Conservation (phyloP, 352 stramenopile genomes). For the Globisporangium nunn region DNA sequence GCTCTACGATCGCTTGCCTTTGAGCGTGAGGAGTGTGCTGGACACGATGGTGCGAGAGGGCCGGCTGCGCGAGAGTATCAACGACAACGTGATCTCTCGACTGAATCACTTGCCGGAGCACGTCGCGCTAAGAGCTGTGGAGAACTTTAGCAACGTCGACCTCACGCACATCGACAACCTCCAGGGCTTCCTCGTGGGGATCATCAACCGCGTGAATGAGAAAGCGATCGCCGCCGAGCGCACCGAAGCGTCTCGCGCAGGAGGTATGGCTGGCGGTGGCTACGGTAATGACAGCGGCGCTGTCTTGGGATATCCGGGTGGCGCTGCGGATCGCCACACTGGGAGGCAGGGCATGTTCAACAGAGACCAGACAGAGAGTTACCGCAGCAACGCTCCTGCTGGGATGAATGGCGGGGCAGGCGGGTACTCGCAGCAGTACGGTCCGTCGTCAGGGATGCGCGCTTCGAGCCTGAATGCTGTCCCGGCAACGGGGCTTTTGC, state of each 20-base stretch:
- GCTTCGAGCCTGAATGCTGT: not conserved
- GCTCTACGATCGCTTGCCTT: constrained; percentile 51
- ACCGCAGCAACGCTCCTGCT: constrained; percentile 12
- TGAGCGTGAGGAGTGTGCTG: constrained; percentile 37
- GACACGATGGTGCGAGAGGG: constrained; percentile 47
- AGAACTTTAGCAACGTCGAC: constrained; percentile 78
- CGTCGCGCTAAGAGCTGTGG: constrained; percentile 52
- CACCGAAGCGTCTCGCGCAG: not conserved
- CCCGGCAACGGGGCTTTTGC: not conserved
- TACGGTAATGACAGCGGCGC: not conserved
- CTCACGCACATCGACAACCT: constrained; percentile 68
- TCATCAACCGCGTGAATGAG: constrained; percentile 80
- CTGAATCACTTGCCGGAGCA: constrained; percentile 62
- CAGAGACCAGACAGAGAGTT: constrained; percentile 15
- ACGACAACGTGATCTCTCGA: constrained; percentile 69
- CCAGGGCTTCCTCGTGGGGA: constrained; percentile 75
- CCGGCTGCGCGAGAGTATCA: constrained; percentile 49
- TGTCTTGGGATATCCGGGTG: constrained; percentile 6
- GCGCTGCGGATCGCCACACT: not conserved
- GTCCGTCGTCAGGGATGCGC: not conserved
- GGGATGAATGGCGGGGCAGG: not conserved
- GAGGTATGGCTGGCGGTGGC: not conserved
- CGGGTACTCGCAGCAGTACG: constrained; percentile 13
- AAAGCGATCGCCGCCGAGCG: constrained; percentile 32
- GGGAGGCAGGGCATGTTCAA: constrained; percentile 1